Evolutionary conservation across 371 early-diverging fungal genomes (phyloP).

Genomic region (Rhizopus stolonifer): DNA sequence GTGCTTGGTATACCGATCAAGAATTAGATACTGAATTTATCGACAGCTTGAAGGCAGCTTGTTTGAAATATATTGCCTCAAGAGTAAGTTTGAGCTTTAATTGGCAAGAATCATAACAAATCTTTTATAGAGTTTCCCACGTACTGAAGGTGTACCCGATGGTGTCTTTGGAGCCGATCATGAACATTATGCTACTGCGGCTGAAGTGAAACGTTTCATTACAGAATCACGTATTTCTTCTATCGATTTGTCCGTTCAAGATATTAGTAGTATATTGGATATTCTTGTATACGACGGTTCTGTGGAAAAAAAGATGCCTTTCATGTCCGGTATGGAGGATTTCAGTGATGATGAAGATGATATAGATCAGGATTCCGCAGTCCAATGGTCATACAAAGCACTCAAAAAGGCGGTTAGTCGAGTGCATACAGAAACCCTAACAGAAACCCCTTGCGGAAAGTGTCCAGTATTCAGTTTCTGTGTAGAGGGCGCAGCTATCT

Average conservation of each 20-base stretch:
- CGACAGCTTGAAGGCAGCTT: constrained; percentile 73
- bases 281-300: constrained; percentile 90
- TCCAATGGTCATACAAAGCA: constrained; percentile 79
- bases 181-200: constrained; percentile 73
- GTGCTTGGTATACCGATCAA: constrained; percentile 97
- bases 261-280: constrained; percentile 82
- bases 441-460: constrained; percentile 83
- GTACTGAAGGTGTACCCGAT: constrained; percentile 46
- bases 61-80: constrained; percentile 73
- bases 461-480: constrained; percentile 79
- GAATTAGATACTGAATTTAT: constrained; percentile 96
- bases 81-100: constrained; percentile 47
- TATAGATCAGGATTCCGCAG: constrained; percentile 29
- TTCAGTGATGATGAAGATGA: constrained; percentile 59
- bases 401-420: constrained; percentile 49
- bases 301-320: constrained; percentile 66
- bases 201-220: constrained; percentile 70
- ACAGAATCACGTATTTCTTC: constrained; percentile 69
- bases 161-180: constrained; percentile 58
- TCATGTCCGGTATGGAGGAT: constrained; percentile 50
- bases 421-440: constrained; percentile 55
- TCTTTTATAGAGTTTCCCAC: constrained; percentile 62
- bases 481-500: constrained; percentile 70
- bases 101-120: neutral
- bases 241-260: constrained; percentile 71